Evolutionary conservation across 257 asterid genomes (phyloP), one percentile per base, ranked within the genome.

Genomic region (Nicotiana otophora): DNA sequence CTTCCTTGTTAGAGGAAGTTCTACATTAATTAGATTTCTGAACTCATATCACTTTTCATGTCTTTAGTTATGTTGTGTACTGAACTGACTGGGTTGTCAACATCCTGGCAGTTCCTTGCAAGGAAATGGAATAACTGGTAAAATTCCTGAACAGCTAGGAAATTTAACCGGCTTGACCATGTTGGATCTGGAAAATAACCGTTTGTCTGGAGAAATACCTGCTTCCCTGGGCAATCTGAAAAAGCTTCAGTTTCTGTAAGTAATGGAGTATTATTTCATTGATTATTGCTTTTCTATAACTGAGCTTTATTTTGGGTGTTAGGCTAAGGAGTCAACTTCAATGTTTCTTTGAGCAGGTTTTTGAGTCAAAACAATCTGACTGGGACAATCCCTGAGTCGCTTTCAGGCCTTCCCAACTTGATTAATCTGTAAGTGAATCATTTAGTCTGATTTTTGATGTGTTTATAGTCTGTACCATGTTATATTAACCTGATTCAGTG

Each of bases 111-210:
- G 99, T 82, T 90, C 95, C 80, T 82, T 96, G 86, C 96, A 93
- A 88, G 99, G 99, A 81, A 96, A 96, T 83, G 92, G 90, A 83
- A 94, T 96, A 65, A 89, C 90, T 7, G 99, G 98, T 65, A 84
- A 65, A 76, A 96, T 96, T 86, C 98, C 99, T 0, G 89, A 84
- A 81, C 95, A 91, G 84, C 81, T 89, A 16, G 99, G 99, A 61
- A 92, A 94, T 87, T 89, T 96, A 87, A 85, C 95, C 30, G 92
- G 93, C 89, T 87, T 96, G 90, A 89, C 95, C 10, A 94, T 91
- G 94, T 87, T 96, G 87, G 95, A 96, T 88, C 87, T 96, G 86
- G 95, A 90, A 84, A 90, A 89, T 78, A 96, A 96, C 87, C 84
- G 53, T 81, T 88, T 96, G 54, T 90, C 88, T 20, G 98, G 98